Evolutionary conservation across 1,284 basidiomycete genomes (phyloP).

Genomic region (Mycena sp.): DNA sequence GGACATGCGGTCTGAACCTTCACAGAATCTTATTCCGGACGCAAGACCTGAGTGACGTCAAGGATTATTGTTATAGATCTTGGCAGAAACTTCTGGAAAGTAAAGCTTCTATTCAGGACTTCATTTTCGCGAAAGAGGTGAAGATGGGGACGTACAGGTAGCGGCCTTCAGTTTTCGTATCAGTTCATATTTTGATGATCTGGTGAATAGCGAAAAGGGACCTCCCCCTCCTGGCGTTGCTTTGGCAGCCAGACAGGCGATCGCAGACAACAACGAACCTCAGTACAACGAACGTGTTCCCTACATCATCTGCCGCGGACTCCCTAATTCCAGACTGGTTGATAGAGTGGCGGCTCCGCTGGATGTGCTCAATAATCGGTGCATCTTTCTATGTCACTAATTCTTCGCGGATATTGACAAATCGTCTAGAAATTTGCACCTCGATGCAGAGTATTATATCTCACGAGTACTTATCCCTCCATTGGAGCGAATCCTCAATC

Average conservation of each 20-base stretch:
- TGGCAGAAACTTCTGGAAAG: constrained; percentile 90
- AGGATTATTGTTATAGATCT: constrained; percentile 83
- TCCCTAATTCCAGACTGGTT: constrained; percentile 75
- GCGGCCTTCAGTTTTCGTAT: background rate
- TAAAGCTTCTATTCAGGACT: constrained; percentile 86
- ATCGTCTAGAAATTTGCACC: constrained; percentile 42
- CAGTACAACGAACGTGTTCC: constrained; percentile 95
- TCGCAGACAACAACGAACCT: constrained; percentile 84
- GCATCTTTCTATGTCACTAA: constrained; percentile 5
- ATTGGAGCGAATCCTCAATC: constrained; percentile 89
- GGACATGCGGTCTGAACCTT: background rate
- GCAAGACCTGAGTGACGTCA: constrained; percentile 89
- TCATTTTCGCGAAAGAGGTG: constrained; percentile 95
- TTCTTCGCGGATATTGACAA: background rate
- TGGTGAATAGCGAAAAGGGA: constrained; percentile 69
- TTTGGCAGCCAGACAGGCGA: constrained; percentile 82
- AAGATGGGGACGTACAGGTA: constrained; percentile 91
- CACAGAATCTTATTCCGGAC: constrained; percentile 87
- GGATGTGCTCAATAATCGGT: constrained; percentile 81
- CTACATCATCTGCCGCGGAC: constrained; percentile 84
- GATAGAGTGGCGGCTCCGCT: constrained; percentile 86
- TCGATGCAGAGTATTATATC: constrained; percentile 95
- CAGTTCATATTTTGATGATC: constrained; percentile 28
- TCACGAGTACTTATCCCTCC: constrained; percentile 89
- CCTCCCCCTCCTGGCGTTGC: constrained; percentile 92